Evolutionary conservation across 2,329 filamentous ascomycete species (phyloP).

Genomic region (Pezicula carpinea): DNA sequence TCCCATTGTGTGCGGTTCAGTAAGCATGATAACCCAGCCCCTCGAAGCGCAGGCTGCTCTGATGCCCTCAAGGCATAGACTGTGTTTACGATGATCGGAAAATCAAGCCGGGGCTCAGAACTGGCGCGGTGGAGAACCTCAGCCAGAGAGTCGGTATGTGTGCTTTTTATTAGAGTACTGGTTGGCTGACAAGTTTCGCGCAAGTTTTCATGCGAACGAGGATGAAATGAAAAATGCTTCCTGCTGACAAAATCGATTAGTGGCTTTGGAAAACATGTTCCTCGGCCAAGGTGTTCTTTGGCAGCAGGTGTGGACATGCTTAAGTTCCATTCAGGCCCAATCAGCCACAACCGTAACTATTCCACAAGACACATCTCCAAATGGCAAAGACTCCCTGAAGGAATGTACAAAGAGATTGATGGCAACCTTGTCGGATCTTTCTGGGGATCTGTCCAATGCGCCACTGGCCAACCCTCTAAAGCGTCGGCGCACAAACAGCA

Average conservation of each 20-base stretch:
- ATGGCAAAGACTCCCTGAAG: conserved; percentile 1
- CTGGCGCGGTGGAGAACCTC: conserved; percentile 30
- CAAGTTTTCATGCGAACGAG: too few species aligned
- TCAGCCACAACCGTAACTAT: neutral
- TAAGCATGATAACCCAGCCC: conserved; percentile 10
- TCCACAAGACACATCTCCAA: neutral
- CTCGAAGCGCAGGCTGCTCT: neutral
- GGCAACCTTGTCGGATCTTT: conserved; percentile 12
- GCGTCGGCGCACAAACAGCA: conserved; percentile 4
- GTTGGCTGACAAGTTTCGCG: too few species aligned
- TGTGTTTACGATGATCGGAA: conserved; percentile 31
- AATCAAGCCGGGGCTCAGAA: conserved; percentile 27
- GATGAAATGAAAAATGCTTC: too few species aligned
- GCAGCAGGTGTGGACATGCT: conserved; percentile 18
- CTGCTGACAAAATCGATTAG: too few species aligned
- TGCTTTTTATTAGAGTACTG: too few species aligned
- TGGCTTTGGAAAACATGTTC: conserved; percentile 17
- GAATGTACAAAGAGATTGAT: conserved; percentile 19
- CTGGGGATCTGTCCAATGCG: conserved; percentile 12
- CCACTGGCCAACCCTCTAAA: conserved; percentile 13
- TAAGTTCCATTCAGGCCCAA: conserved; percentile 3
- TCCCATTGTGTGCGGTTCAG: conserved; percentile 34
- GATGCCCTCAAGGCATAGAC: conserved; percentile 14
- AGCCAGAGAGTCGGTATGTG: conserved; percentile 24
- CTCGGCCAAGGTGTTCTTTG: conserved; percentile 15